These are phyloP conservation scores for Calonectria naviculata DNA, from an alignment of 2,329 filamentous ascomycete species.

Conservation along the genomic window DNA sequence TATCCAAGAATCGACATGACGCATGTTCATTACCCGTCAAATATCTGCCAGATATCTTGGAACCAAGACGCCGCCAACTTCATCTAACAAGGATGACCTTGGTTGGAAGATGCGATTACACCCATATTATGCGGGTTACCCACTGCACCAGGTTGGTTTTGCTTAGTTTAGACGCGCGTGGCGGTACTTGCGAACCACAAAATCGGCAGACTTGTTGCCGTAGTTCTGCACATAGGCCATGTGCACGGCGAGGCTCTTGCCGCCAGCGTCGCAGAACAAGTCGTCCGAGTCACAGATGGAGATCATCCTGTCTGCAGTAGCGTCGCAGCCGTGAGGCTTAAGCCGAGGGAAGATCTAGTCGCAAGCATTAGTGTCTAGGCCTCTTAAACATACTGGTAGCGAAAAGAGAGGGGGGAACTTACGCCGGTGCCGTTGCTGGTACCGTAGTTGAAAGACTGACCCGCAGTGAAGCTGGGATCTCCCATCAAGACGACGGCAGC, in stretches of 20 bases:
- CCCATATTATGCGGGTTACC: background rate
- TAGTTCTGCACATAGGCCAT: conserved; percentile 32
- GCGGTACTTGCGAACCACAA: conserved; percentile 23
- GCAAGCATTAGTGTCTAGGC: background rate
- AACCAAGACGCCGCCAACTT: background rate
- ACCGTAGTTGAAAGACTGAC: conserved; percentile 30
- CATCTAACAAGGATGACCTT: background rate
- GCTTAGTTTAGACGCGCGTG: background rate
- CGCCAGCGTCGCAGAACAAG: conserved; percentile 33
- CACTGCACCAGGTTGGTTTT: background rate
- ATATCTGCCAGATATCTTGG: background rate
- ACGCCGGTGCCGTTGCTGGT: conserved; percentile 31
- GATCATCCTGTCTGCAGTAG: conserved; percentile 19
- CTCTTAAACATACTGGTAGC: background rate
- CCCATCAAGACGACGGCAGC: conserved; percentile 36
- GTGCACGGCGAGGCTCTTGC: conserved; percentile 29
- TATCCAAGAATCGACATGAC: background rate
- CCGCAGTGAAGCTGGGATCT: conserved; percentile 34
- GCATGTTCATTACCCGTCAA: background rate
- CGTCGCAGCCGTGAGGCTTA: conserved; percentile 25
- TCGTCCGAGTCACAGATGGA: conserved; percentile 35
- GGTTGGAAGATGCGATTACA: background rate
- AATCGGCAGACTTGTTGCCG: conserved; percentile 24
- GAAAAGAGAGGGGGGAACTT: background rate
- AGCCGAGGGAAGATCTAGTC: conserved; percentile 31